Percentiles rank a stretch among this genome's conserved stretches.
Evolutionary conservation across 257 asterid genomes (phyloP).

Genomic region (Solanum raphanifolium): DNA sequence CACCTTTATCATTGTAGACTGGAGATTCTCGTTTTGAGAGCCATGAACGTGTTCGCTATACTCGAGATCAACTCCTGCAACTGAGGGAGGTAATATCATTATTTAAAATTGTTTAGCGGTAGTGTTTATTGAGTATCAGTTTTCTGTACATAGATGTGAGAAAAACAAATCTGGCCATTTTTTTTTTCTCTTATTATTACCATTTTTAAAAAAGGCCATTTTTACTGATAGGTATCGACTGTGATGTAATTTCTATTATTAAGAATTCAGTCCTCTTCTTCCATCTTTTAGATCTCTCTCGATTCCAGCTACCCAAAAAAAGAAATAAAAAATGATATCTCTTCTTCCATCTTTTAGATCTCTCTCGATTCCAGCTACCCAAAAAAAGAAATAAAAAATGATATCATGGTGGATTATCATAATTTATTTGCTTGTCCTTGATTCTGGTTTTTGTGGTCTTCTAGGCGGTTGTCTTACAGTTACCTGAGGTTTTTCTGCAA

Average conservation of each 20-base stretch:
- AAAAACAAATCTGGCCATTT: background rate
- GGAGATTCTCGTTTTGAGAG: constrained; percentile 80
- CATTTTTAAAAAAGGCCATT: background rate
- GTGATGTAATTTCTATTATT: background rate
- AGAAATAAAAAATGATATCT: background rate
- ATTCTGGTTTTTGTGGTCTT: constrained; percentile 4
- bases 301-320: background rate
- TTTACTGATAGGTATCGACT: background rate
- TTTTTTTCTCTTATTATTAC: background rate
- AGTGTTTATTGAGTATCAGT: background rate
- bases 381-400: background rate
- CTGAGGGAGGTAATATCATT: constrained; percentile 58
- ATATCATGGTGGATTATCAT: background rate
- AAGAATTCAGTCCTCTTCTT: background rate
- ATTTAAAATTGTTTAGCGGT: background rate
- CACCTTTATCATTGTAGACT: constrained; percentile 27
- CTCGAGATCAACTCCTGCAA: constrained; percentile 67
- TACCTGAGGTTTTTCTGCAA: constrained; percentile 54
- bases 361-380: background rate
- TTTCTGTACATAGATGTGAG: background rate
- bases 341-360: background rate
- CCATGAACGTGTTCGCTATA: constrained; percentile 56
- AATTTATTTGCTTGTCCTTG: background rate
- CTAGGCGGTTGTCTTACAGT: constrained; percentile 38
- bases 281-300: background rate